Base-by-base conservation (phyloP, 2,329 filamentous ascomycete genomes). In the Fusarium pseudograminearum region DNA sequence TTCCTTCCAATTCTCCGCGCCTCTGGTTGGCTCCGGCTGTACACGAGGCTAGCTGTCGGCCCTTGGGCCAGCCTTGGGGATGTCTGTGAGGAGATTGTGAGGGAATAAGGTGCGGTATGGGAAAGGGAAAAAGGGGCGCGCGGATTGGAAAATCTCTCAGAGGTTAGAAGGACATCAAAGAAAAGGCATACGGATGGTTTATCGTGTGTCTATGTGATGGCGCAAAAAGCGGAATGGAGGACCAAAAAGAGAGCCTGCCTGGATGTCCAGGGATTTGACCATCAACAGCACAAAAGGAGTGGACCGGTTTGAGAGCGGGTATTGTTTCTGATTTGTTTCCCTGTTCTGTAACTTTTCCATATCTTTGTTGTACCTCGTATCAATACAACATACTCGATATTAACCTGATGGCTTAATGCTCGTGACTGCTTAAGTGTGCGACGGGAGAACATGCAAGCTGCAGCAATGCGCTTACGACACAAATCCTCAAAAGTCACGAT, bases 81-180 rank as follows among this genome's bases (percentile, higher is more conserved):
- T 50, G 31, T 47, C 48, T 52, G 16, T 52, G 38, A 36, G 54
- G 46, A 41, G 54, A 58, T 40, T 38, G 40, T 55, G 36, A 38
- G 24, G 22, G 51, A 61, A 65, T 59, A 59, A 38, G 24, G 54
- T 42, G 57, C 38, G 45, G 46, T 44, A 47, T 22, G 45, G 58
- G 20, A 30, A 54, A 53, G 50, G 50, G 60, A 15, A 51, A 48
- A 44, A 55, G 53, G 60, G 51, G 68, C 61, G 59, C 47, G 66
- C 55, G 47, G 64, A 68, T 75, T 72, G 73, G 72, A 75, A 74
- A 74, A 75, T 72, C 61, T 75, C 72, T 62, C 65, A 63, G 53
- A 57, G 65, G 69, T 66, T 74, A 75, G 72, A 73, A 64, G 58
- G 73, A 62, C 69, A 70, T 64, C 61, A 34, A 67, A 61, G 46